Evolutionary conservation across 208 protist species (phyloP).

Genomic region (Trypanosoma lewisi): DNA sequence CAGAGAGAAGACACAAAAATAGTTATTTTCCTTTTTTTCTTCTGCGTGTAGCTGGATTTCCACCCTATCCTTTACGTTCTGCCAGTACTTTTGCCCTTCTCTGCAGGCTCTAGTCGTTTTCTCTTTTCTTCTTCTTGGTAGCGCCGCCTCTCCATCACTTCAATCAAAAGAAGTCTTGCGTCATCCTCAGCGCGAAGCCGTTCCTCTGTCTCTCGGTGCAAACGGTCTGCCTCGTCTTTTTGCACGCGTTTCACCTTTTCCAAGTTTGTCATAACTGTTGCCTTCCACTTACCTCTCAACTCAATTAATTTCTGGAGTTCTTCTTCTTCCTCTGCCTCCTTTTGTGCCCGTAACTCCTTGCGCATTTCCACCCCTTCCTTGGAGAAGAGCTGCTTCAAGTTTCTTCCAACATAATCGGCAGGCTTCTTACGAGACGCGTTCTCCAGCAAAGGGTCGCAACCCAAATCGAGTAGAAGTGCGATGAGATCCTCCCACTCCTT

Average conservation of each 20-base stretch:
- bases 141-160: conserved; percentile 57
- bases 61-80: conserved; percentile 23
- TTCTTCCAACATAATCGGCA: conserved; percentile 74
- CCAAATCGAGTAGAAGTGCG: conserved; percentile 57
- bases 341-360: conserved; percentile 26
- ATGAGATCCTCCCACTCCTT: conserved; percentile 86
- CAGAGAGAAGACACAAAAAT: conserved; percentile 9
- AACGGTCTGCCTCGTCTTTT: conserved; percentile 60
- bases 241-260: conserved; percentile 27
- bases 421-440: conserved; percentile 82
- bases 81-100: conserved; percentile 40
- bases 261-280: conserved; percentile 24
- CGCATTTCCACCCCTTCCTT: conserved; percentile 65
- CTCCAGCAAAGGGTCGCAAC: conserved; percentile 67
- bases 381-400: conserved; percentile 76
- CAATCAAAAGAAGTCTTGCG: conserved; percentile 66
- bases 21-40: neutral
- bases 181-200: conserved; percentile 68
- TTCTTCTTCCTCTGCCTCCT: conserved; percentile 42
- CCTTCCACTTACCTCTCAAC: conserved; percentile 35
- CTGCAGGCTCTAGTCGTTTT: conserved; percentile 53
- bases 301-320: conserved; percentile 36
- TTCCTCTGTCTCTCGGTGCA: conserved; percentile 68
- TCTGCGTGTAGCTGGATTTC: neutral
- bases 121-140: conserved; percentile 71